A percentile compares a stretch with the other conserved stretches of the same genome.
phyloP scores from a whole-genome alignment of 148 eudicot genomes.

The Silene latifolia region DNA sequence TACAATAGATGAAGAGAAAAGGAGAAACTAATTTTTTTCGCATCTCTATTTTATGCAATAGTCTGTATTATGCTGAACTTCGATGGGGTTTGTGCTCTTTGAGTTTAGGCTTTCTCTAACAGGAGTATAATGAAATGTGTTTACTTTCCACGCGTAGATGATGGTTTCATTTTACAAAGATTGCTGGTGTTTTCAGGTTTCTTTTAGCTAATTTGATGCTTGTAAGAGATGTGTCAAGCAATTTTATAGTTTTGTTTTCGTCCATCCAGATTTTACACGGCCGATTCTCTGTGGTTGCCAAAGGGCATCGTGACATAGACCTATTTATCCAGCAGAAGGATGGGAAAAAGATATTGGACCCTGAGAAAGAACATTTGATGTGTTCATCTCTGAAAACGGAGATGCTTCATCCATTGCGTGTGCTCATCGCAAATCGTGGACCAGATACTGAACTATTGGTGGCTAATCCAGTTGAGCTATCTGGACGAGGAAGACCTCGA shows the following conservation, averaged over 20 bases:
- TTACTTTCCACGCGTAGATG: neutral
- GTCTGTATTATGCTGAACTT: no score
- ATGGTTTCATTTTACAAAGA: neutral
- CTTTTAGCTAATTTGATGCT: conserved; percentile 12
- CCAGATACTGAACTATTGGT: conserved; percentile 85
- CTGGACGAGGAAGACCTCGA: conserved; percentile 71
- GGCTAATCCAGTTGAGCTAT: conserved; percentile 80
- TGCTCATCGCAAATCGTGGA: conserved; percentile 67
- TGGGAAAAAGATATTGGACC: conserved; percentile 68
- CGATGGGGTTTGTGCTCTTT: no score
- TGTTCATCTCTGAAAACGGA: conserved; percentile 64
- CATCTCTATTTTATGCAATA: no score
- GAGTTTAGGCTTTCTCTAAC: no score
- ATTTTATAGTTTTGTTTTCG: neutral
- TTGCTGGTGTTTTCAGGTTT: conserved; percentile 12
- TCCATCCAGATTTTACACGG: conserved; percentile 59
- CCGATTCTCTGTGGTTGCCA: conserved; percentile 52
- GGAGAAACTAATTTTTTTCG: no score
- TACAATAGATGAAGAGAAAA: no score
- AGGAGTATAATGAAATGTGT: neutral
- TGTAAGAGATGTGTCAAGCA: conserved; percentile 1
- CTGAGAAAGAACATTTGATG: conserved; percentile 46
- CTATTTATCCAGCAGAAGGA: conserved; percentile 63
- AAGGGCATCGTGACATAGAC: conserved; percentile 65
- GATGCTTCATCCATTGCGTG: conserved; percentile 83